Percentiles rank a stretch among this genome's conserved stretches.
phyloP scores from a whole-genome alignment of 495 filamentous ascomycete genomes.

The Podospora didyma region DNA sequence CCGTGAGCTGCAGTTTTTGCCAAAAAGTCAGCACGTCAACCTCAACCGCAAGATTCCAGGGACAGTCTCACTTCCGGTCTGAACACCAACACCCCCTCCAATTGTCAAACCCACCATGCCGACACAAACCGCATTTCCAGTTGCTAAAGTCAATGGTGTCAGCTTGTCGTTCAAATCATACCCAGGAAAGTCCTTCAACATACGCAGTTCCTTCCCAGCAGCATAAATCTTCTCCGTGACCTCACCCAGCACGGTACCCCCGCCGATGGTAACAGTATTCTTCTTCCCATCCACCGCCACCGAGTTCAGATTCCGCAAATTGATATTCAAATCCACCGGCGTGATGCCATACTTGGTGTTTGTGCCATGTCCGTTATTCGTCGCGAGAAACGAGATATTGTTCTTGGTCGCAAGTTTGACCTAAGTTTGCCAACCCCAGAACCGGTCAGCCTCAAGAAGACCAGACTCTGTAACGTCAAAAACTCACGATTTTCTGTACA shows the following conservation, averaged over 20 bases:
- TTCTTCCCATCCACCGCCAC: conserved; percentile 19
- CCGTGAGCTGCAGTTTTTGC: conserved; percentile 26
- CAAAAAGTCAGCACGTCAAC: no score
- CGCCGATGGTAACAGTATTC: not conserved
- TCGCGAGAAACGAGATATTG: conserved; percentile 8
- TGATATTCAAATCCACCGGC: conserved; percentile 21
- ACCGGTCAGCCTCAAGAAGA: no score
- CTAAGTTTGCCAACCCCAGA: not conserved
- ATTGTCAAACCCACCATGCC: conserved; percentile 36
- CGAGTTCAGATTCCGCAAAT: conserved; percentile 25
- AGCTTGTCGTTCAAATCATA: not conserved
- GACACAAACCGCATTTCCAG: conserved; percentile 19
- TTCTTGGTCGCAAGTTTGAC: not conserved
- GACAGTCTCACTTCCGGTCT: no score
- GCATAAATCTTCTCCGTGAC: not conserved
- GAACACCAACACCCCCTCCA: conserved; percentile 36
- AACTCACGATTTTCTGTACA: not conserved
- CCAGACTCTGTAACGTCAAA: no score
- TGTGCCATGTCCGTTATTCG: conserved; percentile 2
- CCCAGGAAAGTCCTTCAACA: not conserved
- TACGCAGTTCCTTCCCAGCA: conserved; percentile 8
- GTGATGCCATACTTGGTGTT: not conserved
- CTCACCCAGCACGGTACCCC: not conserved
- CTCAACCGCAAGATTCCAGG: no score
- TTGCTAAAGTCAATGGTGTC: not conserved